Base-by-base conservation (phyloP, 345 rosid species). In the Aquilaria malaccensis region DNA sequence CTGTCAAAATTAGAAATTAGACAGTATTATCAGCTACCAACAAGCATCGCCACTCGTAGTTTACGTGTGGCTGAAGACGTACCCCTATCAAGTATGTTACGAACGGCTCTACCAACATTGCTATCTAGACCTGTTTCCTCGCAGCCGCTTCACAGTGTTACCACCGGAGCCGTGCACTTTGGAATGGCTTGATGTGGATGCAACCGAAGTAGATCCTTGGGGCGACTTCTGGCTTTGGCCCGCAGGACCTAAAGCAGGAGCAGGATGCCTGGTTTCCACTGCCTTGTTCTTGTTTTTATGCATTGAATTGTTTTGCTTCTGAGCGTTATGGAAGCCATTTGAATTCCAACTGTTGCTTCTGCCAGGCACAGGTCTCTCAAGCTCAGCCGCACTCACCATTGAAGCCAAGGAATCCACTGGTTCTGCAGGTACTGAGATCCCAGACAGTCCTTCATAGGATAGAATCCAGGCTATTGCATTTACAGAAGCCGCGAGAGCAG, bases 401-500 rank as follows among this genome's bases (percentile, higher is more conserved):
- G 76, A 76, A 53, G 82, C 69, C 67, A 74, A 57, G 41, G 69
- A 72, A 45, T 70, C 75, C 61, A 76, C 74, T 43, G 80, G 70
- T 67, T 80, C 81, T 5, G 70, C 22, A 5, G 76, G 67, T 37
- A 52, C 52, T 51, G 78, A 54, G 62, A 83, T 79, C 56, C 96
- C 85, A 0, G 77, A 69, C 11, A 74, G 62, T 12, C 89, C 91
- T 60, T 90, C 95, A 54, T 54, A 77, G 2, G 97, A 82, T 43
- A 90, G 83, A 65, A 86, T 63, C 63, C 70, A 66, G 13, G 93
- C 79, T 58, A 76, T 65, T 47, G 92, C 84, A 61, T 72, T 57
- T 56, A 83, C 68, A 33, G 89, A 86, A 54, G 96, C 89, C 73
- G 72, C 81, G 2, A 94, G 89, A 52, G 66, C 73, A 48, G 84